Percentiles rank a stretch among this genome's conserved stretches.
phyloP scores from a whole-genome alignment of 495 filamentous ascomycete species.

The Platismatia glauca region DNA sequence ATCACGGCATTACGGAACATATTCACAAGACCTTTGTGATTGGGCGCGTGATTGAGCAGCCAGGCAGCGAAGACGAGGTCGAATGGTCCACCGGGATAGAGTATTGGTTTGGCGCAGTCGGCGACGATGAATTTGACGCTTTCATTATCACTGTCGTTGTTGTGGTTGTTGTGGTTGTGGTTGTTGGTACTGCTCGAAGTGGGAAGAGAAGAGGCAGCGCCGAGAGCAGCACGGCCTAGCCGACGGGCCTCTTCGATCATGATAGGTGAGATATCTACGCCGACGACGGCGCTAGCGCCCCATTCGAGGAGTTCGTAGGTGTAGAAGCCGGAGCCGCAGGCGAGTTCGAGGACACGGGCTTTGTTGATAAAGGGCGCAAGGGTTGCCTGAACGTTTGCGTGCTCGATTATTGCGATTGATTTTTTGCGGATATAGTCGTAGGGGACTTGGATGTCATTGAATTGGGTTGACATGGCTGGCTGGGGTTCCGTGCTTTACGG shows the following conservation, averaged over 20 bases:
- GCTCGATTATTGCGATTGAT: conserved; percentile 17
- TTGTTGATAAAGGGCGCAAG: conserved; percentile 17
- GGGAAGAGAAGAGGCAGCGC: background rate
- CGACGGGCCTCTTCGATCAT: conserved; percentile 28
- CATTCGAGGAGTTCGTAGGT: conserved; percentile 20
- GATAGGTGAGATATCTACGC: conserved; percentile 28
- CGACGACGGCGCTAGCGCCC: conserved; percentile 28
- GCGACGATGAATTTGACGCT: conserved; percentile 18
- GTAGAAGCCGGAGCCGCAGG: conserved; percentile 28
- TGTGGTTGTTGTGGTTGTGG: too few relatives aligned
- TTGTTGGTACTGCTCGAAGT: too few relatives aligned
- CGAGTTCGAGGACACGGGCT: conserved; percentile 28
- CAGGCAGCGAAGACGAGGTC: conserved; percentile 33
- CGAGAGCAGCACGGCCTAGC: too few relatives aligned
- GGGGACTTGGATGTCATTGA: conserved; percentile 17
- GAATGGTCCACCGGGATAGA: conserved; percentile 28
- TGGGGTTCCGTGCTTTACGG: too few relatives aligned
- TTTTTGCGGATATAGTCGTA: conserved; percentile 20
- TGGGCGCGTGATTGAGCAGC: conserved; percentile 35
- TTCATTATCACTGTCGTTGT: too few relatives aligned
- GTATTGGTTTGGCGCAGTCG: conserved; percentile 21
- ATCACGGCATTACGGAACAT: conserved; percentile 31
- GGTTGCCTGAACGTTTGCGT: conserved; percentile 19
- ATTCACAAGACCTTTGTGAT: conserved; percentile 19
- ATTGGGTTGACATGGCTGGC: conserved; percentile 21